Percentiles rank a stretch among this genome's conserved stretches.
These are phyloP conservation scores for Metroxylon sagu DNA, from an alignment of 176 grass and related monocot species.

Conservation along the genomic window DNA sequence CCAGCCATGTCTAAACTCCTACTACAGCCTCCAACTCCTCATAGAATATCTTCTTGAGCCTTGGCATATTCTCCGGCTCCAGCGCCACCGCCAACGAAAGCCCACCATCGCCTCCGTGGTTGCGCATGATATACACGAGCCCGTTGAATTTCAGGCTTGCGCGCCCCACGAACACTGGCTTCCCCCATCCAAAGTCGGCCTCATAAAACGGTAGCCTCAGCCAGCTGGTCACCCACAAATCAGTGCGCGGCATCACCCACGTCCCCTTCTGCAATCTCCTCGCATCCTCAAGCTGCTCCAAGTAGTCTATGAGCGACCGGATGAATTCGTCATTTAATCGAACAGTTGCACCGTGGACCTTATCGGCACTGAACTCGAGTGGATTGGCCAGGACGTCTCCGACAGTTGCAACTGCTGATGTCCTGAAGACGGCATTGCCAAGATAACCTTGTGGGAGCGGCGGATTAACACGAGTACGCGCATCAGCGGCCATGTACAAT, in stretches of 20 bases:
- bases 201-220: constrained; percentile 38
- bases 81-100: constrained; percentile 36
- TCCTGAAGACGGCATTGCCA: constrained; percentile 60
- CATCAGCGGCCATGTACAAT: constrained; percentile 66
- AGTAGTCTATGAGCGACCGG: constrained; percentile 33
- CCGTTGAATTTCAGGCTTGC: constrained; percentile 11
- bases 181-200: constrained; percentile 54
- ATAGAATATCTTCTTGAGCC: constrained; percentile 45
- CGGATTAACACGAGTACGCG: constrained; percentile 44
- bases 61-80: constrained; percentile 53
- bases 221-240: constrained; percentile 58
- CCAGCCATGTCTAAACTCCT: too few relatives aligned
- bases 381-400: constrained; percentile 37
- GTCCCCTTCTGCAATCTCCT: constrained; percentile 13
- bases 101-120: constrained; percentile 26
- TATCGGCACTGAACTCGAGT: constrained; percentile 12
- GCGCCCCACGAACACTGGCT: constrained; percentile 34
- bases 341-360: constrained; percentile 25
- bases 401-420: constrained; percentile 23
- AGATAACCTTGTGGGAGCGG: constrained; percentile 34
- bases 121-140: constrained; percentile 48
- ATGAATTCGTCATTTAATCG: constrained; percentile 29
- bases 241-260: constrained; percentile 33
- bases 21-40: constrained; percentile 9
- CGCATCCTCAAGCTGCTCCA: constrained; percentile 27